Conservation (phyloP, 2,329 filamentous ascomycete species). For the Pestalotiopsis sp. region DNA sequence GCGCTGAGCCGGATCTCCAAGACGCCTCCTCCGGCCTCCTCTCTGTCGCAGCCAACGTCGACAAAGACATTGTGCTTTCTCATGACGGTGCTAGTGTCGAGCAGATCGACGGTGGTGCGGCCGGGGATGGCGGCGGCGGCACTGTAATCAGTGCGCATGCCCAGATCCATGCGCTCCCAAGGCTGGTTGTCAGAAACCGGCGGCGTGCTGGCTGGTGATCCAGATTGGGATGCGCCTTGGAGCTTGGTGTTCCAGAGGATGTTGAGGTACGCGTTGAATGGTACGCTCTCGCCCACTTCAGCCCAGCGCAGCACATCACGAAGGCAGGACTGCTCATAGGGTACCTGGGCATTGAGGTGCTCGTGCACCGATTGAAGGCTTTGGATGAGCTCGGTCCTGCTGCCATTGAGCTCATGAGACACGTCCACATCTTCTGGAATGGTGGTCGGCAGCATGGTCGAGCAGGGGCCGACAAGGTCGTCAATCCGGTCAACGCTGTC, state of each 20-base stretch:
- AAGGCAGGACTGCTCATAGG: constrained; percentile 17
- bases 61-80: constrained; percentile 16
- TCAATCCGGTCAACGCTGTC: constrained; percentile 13
- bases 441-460: constrained; percentile 17
- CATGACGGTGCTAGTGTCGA: constrained; percentile 12
- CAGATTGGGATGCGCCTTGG: neutral
- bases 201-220: neutral
- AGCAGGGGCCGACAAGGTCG: constrained; percentile 13
- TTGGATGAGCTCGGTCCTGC: constrained; percentile 8
- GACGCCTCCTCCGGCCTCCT: constrained; percentile 3
- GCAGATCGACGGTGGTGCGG: constrained; percentile 10
- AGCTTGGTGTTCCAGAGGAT: constrained; percentile 15
- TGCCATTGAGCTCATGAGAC: constrained; percentile 6
- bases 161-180: constrained; percentile 15
- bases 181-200: neutral
- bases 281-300: constrained; percentile 8
- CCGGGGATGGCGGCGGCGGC: constrained; percentile 12
- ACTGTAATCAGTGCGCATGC: constrained; percentile 17
- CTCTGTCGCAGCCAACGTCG: constrained; percentile 10
- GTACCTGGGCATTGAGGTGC: constrained; percentile 14
- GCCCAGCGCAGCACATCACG: constrained; percentile 16
- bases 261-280: constrained; percentile 19
- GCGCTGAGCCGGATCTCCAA: constrained; percentile 12
- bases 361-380: constrained; percentile 11
- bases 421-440: constrained; percentile 10